Percentiles rank a stretch among this genome's conserved stretches.
Evolutionary conservation across 805 yeast species (phyloP).

Genomic region (Saturnispora silvae): DNA sequence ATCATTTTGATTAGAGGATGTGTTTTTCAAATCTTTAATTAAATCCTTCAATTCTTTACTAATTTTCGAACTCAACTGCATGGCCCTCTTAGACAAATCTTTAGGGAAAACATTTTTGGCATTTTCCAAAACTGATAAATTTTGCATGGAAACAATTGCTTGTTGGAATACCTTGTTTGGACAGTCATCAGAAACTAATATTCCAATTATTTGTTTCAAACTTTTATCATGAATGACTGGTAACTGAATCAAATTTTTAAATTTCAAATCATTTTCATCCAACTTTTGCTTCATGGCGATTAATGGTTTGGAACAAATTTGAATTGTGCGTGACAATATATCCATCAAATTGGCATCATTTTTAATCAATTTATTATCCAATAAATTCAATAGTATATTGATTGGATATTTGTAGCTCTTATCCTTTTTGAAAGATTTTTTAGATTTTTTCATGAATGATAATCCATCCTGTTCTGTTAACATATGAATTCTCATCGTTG

Average conservation of each 20-base stretch:
- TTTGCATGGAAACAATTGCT: constrained; percentile 70
- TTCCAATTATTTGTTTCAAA: constrained; percentile 51
- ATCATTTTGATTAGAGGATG: constrained; percentile 27
- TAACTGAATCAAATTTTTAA: constrained; percentile 27
- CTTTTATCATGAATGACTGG: constrained; percentile 58
- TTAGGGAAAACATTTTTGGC: constrained; percentile 56
- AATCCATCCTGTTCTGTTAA: constrained; percentile 64
- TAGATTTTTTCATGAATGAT: constrained; percentile 30
- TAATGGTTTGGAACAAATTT: constrained; percentile 67
- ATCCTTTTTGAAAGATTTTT: constrained; percentile 28
- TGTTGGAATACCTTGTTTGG: constrained; percentile 78
- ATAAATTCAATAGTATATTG: constrained; percentile 50
- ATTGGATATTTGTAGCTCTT: constrained; percentile 56
- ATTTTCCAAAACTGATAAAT: constrained; percentile 49
- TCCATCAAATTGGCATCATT: constrained; percentile 74
- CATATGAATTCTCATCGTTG: constrained; percentile 62
- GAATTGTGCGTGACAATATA: constrained; percentile 60
- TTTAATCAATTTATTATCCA: constrained; percentile 53
- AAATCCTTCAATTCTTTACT: constrained; percentile 45
- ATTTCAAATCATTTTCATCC: constrained; percentile 21
- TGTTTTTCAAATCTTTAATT: constrained; percentile 30
- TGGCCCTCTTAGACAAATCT: constrained; percentile 58
- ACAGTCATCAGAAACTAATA: constrained; percentile 73
- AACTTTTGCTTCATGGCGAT: constrained; percentile 35
- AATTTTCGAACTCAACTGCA: constrained; percentile 43